A percentile compares a stretch with the other conserved stretches of the same genome.
These are phyloP conservation scores for Fusarium scirpi DNA, from an alignment of 2,329 filamentous ascomycete genomes.

Conservation along the genomic window DNA sequence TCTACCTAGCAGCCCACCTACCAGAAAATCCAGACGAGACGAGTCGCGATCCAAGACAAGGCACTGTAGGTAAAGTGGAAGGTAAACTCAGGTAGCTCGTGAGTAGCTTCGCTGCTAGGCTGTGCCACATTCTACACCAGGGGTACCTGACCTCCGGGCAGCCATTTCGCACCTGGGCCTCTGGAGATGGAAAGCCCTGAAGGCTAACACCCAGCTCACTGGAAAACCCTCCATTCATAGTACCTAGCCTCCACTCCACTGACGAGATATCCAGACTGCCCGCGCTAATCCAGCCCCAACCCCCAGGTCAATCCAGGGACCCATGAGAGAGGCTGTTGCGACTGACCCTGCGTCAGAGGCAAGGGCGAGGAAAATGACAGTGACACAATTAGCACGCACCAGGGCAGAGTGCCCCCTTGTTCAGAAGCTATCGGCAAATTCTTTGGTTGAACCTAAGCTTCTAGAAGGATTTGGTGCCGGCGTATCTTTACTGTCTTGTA, in stretches of 20 bases:
- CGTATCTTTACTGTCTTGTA: not conserved
- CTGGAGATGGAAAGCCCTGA: slow-evolving; percentile 24
- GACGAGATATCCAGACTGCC: not conserved
- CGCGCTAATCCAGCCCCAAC: slow-evolving; percentile 19
- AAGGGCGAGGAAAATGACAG: slow-evolving; percentile 13
- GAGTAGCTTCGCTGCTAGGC: not conserved
- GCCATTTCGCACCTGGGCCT: not conserved
- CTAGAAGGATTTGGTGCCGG: slow-evolving; percentile 31
- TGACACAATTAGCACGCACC: slow-evolving; percentile 15
- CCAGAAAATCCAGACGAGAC: slow-evolving; percentile 23
- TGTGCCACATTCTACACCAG: not conserved
- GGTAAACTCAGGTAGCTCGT: not conserved
- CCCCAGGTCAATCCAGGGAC: slow-evolving; percentile 17
- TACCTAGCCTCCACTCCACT: not conserved
- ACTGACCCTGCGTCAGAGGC: slow-evolving; percentile 29
- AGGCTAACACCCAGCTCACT: slow-evolving; percentile 19
- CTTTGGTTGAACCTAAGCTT: slow-evolving; percentile 11
- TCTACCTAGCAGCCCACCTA: slow-evolving; percentile 38
- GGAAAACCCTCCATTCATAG: slow-evolving; percentile 28
- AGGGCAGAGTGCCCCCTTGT: slow-evolving; percentile 15
- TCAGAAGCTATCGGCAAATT: not conserved
- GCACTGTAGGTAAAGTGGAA: not conserved
- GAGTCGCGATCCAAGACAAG: slow-evolving; percentile 1
- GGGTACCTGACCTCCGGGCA: not conserved
- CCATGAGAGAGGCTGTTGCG: slow-evolving; percentile 21